Conservation (phyloP, 106 monocot genomes). For the Platanthera guangdongensis region DNA sequence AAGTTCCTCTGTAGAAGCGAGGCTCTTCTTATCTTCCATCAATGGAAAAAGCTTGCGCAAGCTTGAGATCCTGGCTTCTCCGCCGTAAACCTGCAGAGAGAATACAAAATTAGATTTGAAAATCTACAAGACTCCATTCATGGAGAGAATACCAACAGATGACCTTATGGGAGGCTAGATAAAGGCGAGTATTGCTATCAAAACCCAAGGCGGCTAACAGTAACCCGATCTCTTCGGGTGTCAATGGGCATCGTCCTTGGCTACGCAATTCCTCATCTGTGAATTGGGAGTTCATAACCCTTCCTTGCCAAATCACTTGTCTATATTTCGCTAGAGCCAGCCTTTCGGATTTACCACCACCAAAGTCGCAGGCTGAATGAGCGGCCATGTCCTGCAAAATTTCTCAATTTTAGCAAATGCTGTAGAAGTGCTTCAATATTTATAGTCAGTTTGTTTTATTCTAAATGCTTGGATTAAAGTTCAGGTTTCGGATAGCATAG, state of each 20-base stretch:
- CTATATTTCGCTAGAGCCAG: constrained; percentile 84
- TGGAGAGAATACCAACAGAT: neutral
- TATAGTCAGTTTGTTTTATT: constrained; percentile 37
- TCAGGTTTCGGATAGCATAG: neutral
- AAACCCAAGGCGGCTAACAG: constrained; percentile 82
- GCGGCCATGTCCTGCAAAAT: constrained; percentile 89
- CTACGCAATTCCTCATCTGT: constrained; percentile 81
- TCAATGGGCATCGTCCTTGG: constrained; percentile 80
- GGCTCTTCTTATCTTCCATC: constrained; percentile 96
- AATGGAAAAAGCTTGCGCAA: constrained; percentile 78
- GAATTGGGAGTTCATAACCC: constrained; percentile 84
- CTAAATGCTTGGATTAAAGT: neutral
- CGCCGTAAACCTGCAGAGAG: constrained; percentile 61
- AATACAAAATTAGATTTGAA: neutral
- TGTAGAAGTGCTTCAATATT: no score
- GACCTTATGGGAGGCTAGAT: constrained; percentile 97
- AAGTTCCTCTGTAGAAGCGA: constrained; percentile 63
- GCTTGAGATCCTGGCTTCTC: constrained; percentile 74
- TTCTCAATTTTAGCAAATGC: neutral
- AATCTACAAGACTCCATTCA: neutral
- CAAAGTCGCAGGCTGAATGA: constrained; percentile 95
- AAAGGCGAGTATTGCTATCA: constrained; percentile 69
- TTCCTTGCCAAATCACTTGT: constrained; percentile 93
- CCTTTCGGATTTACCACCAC: constrained; percentile 88
- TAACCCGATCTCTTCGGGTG: constrained; percentile 90